phyloP scores from a whole-genome alignment of 805 yeast genomes.

The Candida nonsorbophila region DNA sequence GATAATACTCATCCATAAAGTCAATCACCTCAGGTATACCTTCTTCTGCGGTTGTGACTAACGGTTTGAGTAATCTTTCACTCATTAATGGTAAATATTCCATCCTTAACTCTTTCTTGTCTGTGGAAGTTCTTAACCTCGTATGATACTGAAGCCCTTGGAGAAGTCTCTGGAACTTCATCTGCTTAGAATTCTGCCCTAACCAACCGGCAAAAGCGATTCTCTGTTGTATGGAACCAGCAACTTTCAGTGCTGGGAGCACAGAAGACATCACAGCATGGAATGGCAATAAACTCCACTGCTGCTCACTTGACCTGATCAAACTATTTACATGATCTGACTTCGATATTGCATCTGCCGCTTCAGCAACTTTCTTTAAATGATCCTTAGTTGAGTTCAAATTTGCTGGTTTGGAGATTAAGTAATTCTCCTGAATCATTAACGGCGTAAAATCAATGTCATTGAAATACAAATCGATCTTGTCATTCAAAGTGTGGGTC shows the following conservation, averaged over 20 bases:
- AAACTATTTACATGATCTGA: constrained; percentile 76
- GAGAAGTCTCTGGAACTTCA: constrained; percentile 70
- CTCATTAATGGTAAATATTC: constrained; percentile 68
- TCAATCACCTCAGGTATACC: constrained; percentile 64
- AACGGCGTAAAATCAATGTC: constrained; percentile 93
- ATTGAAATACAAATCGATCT: constrained; percentile 84
- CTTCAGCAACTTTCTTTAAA: constrained; percentile 60
- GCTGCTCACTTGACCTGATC: constrained; percentile 88
- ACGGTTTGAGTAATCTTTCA: constrained; percentile 52
- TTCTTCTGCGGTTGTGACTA: constrained; percentile 49
- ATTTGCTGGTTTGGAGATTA: constrained; percentile 55
- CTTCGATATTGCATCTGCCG: constrained; percentile 83
- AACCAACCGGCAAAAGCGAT: constrained; percentile 80
- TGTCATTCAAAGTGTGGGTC: constrained; percentile 63
- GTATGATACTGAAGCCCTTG: constrained; percentile 90
- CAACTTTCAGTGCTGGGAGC: constrained; percentile 66
- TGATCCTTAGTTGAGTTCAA: constrained; percentile 44
- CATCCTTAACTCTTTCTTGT: constrained; percentile 66
- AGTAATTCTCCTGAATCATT: constrained; percentile 93
- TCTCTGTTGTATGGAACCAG: constrained; percentile 66
- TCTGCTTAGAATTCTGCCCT: constrained; percentile 83
- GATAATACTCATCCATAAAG: constrained; percentile 78
- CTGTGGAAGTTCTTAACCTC: constrained; percentile 72
- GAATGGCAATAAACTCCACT: constrained; percentile 89
- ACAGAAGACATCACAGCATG: constrained; percentile 87